Conservation (phyloP, 306 rosid species). For the Mimosa bimucronata region DNA sequence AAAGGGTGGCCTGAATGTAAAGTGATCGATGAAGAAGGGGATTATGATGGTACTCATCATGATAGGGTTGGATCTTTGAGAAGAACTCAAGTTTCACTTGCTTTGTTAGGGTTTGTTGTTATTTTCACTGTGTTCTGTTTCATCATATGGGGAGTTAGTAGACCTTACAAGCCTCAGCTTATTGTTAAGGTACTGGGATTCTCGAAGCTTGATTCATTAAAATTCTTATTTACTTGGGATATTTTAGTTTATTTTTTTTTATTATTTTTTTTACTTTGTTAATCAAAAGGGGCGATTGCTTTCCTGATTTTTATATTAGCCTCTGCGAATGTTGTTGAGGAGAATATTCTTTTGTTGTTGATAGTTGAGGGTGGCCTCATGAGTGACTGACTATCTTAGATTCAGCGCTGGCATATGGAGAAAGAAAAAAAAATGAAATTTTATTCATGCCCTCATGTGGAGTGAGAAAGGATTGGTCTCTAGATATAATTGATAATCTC, state of each 20-base stretch:
- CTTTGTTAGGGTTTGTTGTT: conserved; percentile 51
- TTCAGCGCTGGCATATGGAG: not conserved
- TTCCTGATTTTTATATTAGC: not conserved
- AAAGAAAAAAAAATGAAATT: not conserved
- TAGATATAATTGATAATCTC: not conserved
- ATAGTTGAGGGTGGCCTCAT: not conserved
- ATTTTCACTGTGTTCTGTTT: conserved; percentile 69
- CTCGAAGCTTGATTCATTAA: conserved; percentile 1
- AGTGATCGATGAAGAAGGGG: conserved; percentile 76
- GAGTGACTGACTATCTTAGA: not conserved
- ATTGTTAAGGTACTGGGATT: conserved; percentile 60
- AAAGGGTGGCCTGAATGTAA: conserved; percentile 69
- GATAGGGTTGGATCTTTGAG: conserved; percentile 48
- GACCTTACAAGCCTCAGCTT: conserved; percentile 58
- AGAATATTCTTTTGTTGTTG: not conserved
- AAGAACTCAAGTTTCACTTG: conserved; percentile 57
- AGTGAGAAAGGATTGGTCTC: not conserved
- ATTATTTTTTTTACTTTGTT: not conserved
- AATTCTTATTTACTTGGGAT: not conserved
- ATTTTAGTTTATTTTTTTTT: not conserved
- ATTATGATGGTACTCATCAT: conserved; percentile 42
- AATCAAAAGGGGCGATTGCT: not conserved
- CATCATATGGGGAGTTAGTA: conserved; percentile 71
- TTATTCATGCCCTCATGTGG: conserved; percentile 28
- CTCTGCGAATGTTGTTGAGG: not conserved